A percentile compares a stretch with the other conserved stretches of the same genome.
Evolutionary conservation across 2,329 filamentous ascomycete species (phyloP).

Genomic region (Talaromyces islandicus): DNA sequence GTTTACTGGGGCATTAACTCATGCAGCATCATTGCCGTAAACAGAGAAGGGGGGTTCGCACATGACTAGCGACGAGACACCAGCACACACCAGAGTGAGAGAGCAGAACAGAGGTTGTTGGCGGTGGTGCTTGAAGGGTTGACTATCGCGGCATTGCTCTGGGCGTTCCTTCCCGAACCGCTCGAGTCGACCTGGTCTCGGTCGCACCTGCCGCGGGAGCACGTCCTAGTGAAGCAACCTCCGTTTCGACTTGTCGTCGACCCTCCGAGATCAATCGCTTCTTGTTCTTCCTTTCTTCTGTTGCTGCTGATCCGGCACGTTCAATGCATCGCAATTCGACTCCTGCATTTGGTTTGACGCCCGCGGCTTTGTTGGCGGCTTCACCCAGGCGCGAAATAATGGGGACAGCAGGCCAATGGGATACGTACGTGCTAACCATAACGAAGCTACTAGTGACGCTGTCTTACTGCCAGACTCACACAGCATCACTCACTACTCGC

Average conservation of each 20-base stretch:
- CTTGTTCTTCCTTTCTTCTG: background rate
- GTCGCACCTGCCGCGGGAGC: background rate
- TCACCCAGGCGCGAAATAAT: background rate
- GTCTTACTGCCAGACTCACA: background rate
- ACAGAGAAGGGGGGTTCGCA: background rate
- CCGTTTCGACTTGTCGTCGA: background rate
- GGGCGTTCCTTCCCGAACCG: background rate
- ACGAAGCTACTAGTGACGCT: background rate
- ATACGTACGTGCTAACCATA: background rate
- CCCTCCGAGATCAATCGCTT: background rate
- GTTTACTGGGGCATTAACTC: background rate
- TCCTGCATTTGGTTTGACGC: background rate
- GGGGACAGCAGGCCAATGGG: background rate
- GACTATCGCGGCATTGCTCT: background rate
- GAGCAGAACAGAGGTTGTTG: background rate
- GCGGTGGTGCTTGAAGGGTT: background rate
- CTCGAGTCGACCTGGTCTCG: background rate
- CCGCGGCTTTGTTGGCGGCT: background rate
- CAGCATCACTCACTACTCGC: background rate
- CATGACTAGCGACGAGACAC: background rate
- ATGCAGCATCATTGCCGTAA: background rate
- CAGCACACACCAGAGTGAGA: background rate
- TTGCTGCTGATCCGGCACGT: too few species aligned
- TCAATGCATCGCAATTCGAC: background rate
- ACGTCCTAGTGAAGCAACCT: background rate